These are phyloP conservation scores for Neocatenulostroma microsporum DNA, from an alignment of 2,329 filamentous ascomycete genomes.

Conservation along the genomic window DNA sequence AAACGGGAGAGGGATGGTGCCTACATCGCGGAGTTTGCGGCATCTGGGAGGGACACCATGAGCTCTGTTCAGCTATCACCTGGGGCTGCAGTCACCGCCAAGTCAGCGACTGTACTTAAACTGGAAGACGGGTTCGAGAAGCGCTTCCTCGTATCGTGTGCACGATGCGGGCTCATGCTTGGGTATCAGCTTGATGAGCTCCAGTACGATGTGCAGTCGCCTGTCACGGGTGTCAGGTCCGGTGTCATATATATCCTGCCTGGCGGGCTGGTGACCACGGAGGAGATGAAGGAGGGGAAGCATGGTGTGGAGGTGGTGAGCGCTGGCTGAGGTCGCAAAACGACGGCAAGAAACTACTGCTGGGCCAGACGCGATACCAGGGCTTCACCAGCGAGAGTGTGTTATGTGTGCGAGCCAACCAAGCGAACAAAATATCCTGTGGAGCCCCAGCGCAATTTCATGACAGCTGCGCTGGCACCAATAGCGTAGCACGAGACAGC, in stretches of 20 bases:
- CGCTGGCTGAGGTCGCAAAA: too few species aligned
- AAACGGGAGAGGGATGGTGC: slow-evolving; percentile 48
- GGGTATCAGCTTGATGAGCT: slow-evolving; percentile 55
- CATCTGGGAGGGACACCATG: too few species aligned
- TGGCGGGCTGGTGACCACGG: slow-evolving; percentile 51
- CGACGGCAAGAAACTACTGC: too few species aligned
- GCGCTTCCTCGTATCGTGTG: slow-evolving; percentile 51
- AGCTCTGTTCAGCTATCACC: slow-evolving; percentile 13
- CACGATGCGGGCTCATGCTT: slow-evolving; percentile 52
- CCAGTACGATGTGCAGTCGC: slow-evolving; percentile 36
- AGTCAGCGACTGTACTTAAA: slow-evolving; percentile 19
- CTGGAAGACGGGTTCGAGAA: slow-evolving; percentile 59
- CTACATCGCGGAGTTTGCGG: slow-evolving; percentile 41
- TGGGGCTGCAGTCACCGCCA: slow-evolving; percentile 13
- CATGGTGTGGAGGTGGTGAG: too few species aligned
- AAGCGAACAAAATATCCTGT: too few species aligned
- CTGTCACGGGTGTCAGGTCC: slow-evolving; percentile 29
- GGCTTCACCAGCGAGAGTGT: too few species aligned
- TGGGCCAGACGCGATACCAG: too few species aligned
- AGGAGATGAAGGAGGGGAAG: too few species aligned
- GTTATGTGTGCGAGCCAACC: too few species aligned
- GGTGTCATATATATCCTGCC: slow-evolving; percentile 55
- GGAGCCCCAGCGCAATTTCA: too few species aligned
- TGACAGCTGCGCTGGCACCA: too few species aligned
- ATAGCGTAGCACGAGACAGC: too few species aligned